These are phyloP conservation scores for Microthlaspi erraticum DNA, from an alignment of 345 rosid species.

Conservation along the genomic window DNA sequence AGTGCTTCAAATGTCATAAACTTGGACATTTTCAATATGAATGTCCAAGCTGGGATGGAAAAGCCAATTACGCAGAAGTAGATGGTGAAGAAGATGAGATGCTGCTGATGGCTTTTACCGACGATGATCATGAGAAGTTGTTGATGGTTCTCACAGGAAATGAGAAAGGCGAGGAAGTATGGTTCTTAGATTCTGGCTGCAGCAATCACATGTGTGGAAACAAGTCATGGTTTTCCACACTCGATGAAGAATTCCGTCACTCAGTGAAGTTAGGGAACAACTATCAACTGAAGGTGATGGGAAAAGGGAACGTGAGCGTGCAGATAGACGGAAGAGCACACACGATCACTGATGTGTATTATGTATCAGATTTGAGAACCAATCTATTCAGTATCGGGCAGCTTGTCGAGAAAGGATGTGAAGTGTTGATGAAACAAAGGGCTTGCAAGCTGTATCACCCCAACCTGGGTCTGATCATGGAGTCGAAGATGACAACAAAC, in stretches of 20 bases:
- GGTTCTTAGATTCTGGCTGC: slow-evolving; percentile 11
- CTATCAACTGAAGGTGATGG: no score
- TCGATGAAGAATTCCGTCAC: background rate
- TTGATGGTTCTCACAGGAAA: background rate
- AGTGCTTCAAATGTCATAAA: background rate
- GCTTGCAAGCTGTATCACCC: slow-evolving; percentile 1
- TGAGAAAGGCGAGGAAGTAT: background rate
- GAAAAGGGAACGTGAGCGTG: background rate
- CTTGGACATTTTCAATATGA: slow-evolving; percentile 26
- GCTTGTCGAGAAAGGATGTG: background rate
- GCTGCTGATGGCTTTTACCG: background rate
- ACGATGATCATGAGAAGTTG: no score
- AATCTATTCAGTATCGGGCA: slow-evolving; percentile 24
- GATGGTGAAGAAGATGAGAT: background rate
- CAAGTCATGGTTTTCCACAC: background rate
- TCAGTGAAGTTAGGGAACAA: slow-evolving; percentile 19
- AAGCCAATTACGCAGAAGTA: slow-evolving; percentile 1
- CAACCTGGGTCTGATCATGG: background rate
- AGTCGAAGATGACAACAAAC: background rate
- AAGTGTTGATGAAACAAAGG: background rate
- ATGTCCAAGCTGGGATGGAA: background rate
- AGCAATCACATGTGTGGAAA: slow-evolving; percentile 27
- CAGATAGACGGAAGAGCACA: background rate
- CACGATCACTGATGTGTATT: background rate
- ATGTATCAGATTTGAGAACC: background rate